Evolutionary conservation across 768 basidiomycete genomes (phyloP).

Genomic region (Lactarius deliciosus): DNA sequence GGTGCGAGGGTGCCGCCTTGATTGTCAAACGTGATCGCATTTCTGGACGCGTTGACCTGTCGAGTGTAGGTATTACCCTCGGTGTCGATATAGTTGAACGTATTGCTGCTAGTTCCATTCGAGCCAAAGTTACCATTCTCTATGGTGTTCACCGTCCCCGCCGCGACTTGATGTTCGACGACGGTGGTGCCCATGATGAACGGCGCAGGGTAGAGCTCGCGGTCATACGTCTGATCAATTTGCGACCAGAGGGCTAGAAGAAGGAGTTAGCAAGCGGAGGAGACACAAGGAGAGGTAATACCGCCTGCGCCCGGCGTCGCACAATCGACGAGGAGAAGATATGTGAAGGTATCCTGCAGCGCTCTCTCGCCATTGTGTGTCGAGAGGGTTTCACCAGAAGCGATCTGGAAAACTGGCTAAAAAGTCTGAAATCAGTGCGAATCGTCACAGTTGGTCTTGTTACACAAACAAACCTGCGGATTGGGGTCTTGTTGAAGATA

Average conservation of each 20-base stretch:
- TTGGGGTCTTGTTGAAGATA: constrained; percentile 45
- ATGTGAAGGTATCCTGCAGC: constrained; percentile 52
- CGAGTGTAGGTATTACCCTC: no score
- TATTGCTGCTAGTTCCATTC: constrained; percentile 70
- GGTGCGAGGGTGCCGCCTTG: no score
- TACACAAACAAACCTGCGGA: constrained; percentile 37
- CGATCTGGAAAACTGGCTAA: constrained; percentile 46
- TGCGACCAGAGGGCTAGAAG: constrained; percentile 43
- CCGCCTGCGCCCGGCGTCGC: constrained; percentile 37
- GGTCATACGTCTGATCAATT: constrained; percentile 71
- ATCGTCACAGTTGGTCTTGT: neutral
- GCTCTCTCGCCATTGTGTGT: constrained; percentile 47
- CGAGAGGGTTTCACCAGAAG: constrained; percentile 48
- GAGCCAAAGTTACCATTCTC: constrained; percentile 47
- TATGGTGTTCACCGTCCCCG: constrained; percentile 41
- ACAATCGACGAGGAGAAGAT: constrained; percentile 41
- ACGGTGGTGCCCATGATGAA: constrained; percentile 60
- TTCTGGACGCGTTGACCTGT: no score
- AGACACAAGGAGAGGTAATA: neutral
- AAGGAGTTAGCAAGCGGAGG: neutral
- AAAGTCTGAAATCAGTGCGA: neutral
- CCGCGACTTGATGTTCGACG: constrained; percentile 55
- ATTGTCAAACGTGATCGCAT: no score
- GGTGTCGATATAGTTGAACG: no score
- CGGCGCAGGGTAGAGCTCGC: constrained; percentile 55